Conservation (phyloP, 1,284 basidiomycete species). For the Papiliotrema nemorosa region DNA sequence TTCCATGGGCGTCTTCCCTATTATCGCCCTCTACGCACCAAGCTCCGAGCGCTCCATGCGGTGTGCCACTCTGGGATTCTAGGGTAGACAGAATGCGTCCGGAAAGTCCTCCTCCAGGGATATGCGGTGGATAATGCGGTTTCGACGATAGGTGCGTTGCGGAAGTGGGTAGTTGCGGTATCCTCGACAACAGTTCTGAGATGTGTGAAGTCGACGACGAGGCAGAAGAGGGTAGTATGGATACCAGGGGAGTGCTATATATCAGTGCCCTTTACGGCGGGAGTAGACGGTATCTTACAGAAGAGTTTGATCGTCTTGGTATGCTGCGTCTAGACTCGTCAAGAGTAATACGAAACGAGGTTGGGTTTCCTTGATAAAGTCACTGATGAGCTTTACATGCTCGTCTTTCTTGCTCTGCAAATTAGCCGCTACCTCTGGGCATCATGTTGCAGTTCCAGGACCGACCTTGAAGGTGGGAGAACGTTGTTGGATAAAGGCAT, state of each 20-base stretch:
- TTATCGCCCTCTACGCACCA: constrained; percentile 76
- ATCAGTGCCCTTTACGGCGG: constrained; percentile 52
- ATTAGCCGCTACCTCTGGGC: background rate
- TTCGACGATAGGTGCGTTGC: constrained; percentile 33
- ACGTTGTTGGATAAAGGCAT: constrained; percentile 67
- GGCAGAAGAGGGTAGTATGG: constrained; percentile 50
- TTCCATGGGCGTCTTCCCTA: constrained; percentile 61
- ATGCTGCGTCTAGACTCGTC: constrained; percentile 67
- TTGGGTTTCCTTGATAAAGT: constrained; percentile 52
- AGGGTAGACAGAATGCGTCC: constrained; percentile 56
- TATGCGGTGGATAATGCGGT: constrained; percentile 34
- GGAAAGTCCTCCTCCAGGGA: constrained; percentile 71
- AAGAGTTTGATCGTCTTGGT: constrained; percentile 71
- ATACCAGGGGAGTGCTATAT: constrained; percentile 26
- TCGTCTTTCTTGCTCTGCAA: constrained; percentile 63
- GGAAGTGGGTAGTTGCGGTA: constrained; percentile 14
- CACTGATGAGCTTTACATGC: constrained; percentile 59
- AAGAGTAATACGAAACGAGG: constrained; percentile 55
- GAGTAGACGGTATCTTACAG: constrained; percentile 53
- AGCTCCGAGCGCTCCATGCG: constrained; percentile 47
- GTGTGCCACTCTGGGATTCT: constrained; percentile 1
- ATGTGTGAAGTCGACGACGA: constrained; percentile 41
- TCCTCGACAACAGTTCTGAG: background rate
- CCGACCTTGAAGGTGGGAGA: constrained; percentile 70
- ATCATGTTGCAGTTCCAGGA: background rate